These are phyloP conservation scores for Candida glaebosa DNA, from an alignment of 805 yeast species.

Conservation along the genomic window DNA sequence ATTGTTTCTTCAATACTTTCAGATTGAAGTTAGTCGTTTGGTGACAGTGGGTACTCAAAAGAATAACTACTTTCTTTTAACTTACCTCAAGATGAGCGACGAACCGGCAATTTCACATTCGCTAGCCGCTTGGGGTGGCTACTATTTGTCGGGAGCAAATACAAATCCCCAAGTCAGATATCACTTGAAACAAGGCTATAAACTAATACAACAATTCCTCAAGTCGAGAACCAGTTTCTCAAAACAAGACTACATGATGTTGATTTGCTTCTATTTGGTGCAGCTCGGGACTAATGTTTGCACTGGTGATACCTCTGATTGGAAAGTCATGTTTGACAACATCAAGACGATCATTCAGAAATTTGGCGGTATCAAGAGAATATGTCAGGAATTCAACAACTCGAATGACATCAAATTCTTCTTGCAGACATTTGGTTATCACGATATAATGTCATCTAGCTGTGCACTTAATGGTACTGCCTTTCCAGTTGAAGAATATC, in stretches of 20 bases:
- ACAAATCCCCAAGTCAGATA: background rate
- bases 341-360: conserved; percentile 9
- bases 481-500: conserved; percentile 13
- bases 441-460: conserved; percentile 17
- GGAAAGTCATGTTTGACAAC: conserved; percentile 14
- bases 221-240: background rate
- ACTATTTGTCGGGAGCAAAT: background rate
- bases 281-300: conserved; percentile 14
- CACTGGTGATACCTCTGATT: conserved; percentile 17
- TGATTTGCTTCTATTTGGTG: conserved; percentile 1
- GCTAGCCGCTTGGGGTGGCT: conserved; percentile 2
- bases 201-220: background rate
- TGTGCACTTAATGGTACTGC: conserved; percentile 15
- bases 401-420: conserved; percentile 20
- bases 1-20: conserved; percentile 1
- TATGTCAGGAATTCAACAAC: conserved; percentile 12
- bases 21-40: background rate
- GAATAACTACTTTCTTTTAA: background rate
- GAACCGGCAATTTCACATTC: conserved; percentile 3
- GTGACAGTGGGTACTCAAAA: conserved; percentile 2
- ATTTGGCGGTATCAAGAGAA: conserved; percentile 15
- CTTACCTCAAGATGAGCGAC: background rate
- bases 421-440: conserved; percentile 18
- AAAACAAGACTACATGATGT: background rate
- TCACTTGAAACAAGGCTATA: background rate